A percentile compares a stretch with the other conserved stretches of the same genome.
These are phyloP conservation scores for Mycena latifolia DNA, from an alignment of 768 basidiomycete genomes.

Conservation along the genomic window DNA sequence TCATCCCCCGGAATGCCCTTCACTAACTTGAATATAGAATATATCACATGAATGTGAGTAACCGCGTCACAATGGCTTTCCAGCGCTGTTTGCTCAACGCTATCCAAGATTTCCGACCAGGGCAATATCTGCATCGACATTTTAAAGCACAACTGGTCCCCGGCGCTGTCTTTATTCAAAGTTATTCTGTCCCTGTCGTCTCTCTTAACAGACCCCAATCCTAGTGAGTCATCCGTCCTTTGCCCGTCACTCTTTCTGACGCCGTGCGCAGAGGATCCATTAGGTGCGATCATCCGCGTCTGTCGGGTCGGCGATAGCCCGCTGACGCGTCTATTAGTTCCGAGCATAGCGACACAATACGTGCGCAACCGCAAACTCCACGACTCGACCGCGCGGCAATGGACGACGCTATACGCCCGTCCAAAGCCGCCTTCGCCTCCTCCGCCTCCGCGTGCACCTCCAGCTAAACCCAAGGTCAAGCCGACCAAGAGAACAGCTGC, in stretches of 20 bases:
- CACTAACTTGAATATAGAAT: conserved; percentile 59
- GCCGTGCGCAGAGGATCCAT: conserved; percentile 69
- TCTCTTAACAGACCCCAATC: conserved; percentile 94
- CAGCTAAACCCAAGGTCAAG: conserved; percentile 53
- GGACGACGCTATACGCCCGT: conserved; percentile 81
- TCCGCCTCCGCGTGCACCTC: conserved; percentile 38
- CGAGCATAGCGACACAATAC: conserved; percentile 80
- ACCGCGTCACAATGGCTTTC: conserved; percentile 2
- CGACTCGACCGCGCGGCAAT: conserved; percentile 82
- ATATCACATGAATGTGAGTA: conserved; percentile 86
- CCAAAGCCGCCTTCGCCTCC: conserved; percentile 53
- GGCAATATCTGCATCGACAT: conserved; percentile 91
- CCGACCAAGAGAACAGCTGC: conserved; percentile 35
- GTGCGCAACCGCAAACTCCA: conserved; percentile 74
- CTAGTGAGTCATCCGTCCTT: conserved; percentile 64
- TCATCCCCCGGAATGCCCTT: background rate
- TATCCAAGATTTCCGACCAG: conserved; percentile 71
- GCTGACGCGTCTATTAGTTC: conserved; percentile 56
- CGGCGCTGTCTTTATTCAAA: conserved; percentile 93
- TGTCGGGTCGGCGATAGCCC: conserved; percentile 7
- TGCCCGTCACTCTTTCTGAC: background rate
- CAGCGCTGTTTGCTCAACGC: background rate
- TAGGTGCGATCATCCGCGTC: conserved; percentile 60
- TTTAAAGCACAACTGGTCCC: conserved; percentile 94
- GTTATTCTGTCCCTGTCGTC: conserved; percentile 95